Evolutionary conservation across 1,284 basidiomycete genomes (phyloP).

Genomic region (Wallemia hederae): DNA sequence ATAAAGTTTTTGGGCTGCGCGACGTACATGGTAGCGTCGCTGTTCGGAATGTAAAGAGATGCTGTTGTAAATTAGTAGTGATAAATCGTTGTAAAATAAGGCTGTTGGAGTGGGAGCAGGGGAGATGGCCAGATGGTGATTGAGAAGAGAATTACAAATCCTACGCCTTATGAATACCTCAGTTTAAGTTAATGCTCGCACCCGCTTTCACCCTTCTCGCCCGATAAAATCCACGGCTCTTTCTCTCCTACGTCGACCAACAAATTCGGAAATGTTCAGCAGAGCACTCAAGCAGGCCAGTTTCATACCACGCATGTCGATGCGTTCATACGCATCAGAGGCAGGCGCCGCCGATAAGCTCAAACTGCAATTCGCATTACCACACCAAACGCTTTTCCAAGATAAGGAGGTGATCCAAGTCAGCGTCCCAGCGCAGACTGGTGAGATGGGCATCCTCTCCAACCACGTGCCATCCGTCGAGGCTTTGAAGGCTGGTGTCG

Average conservation of each 20-base stretch:
- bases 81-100: background rate
- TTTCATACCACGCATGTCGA: background rate
- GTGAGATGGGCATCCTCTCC: conserved; percentile 92
- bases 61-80: background rate
- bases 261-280: background rate
- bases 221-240: background rate
- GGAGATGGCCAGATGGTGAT: too few relatives aligned
- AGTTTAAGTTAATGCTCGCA: too few relatives aligned
- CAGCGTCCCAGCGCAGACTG: conserved; percentile 70
- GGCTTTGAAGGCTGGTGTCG: conserved; percentile 62
- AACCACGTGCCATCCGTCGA: conserved; percentile 89
- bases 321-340: background rate
- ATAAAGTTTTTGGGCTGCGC: background rate
- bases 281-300: background rate
- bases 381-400: conserved; percentile 47
- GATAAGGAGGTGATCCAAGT: conserved; percentile 74
- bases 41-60: background rate
- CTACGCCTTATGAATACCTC: too few relatives aligned
- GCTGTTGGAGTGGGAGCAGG: too few relatives aligned
- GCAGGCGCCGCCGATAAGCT: background rate
- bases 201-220: too few relatives aligned
- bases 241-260: background rate
- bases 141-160: too few relatives aligned
- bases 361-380: background rate
- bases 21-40: background rate